A percentile compares a stretch with the other conserved stretches of the same genome.
Evolutionary conservation across 129 eudicot genomes (phyloP).

Genomic region (Flaveria linearis): DNA sequence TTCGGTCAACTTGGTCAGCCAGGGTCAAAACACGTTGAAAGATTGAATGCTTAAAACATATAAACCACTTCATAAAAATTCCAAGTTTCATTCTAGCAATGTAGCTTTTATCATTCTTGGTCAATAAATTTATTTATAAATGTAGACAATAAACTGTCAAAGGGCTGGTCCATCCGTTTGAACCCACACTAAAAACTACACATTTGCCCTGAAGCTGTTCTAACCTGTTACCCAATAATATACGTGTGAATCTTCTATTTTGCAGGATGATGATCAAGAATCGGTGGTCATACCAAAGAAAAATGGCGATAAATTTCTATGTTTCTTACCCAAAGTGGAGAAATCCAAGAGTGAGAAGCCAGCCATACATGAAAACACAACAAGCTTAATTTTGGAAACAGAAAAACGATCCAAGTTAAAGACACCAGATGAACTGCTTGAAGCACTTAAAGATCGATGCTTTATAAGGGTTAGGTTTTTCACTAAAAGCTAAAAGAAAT

Average conservation of each 20-base stretch:
- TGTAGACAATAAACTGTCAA: neutral
- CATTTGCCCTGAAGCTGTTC: neutral
- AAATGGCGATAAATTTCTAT: constrained; percentile 71
- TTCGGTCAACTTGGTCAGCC: neutral
- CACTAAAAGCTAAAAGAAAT: constrained; percentile 10
- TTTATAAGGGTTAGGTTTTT: constrained; percentile 62
- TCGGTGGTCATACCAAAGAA: constrained; percentile 75
- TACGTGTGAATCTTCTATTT: constrained; percentile 19
- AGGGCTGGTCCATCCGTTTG: neutral
- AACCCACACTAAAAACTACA: neutral
- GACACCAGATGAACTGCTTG: constrained; percentile 97
- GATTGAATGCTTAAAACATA: neutral
- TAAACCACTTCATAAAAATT: neutral
- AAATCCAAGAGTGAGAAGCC: constrained; percentile 68
- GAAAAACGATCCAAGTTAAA: constrained; percentile 76
- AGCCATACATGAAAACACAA: constrained; percentile 63
- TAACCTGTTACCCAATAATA: neutral
- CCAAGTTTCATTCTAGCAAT: neutral
- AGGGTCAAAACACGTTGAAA: neutral
- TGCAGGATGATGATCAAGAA: constrained; percentile 90
- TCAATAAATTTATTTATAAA: neutral
- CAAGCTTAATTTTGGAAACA: constrained; percentile 75
- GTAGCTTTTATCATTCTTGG: neutral
- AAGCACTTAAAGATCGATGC: constrained; percentile 75
- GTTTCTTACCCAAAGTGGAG: constrained; percentile 84